A percentile compares a stretch with the other conserved stretches of the same genome.
Conservation (phyloP, 2,329 filamentous ascomycete species). For the Fusarium nurragi region DNA sequence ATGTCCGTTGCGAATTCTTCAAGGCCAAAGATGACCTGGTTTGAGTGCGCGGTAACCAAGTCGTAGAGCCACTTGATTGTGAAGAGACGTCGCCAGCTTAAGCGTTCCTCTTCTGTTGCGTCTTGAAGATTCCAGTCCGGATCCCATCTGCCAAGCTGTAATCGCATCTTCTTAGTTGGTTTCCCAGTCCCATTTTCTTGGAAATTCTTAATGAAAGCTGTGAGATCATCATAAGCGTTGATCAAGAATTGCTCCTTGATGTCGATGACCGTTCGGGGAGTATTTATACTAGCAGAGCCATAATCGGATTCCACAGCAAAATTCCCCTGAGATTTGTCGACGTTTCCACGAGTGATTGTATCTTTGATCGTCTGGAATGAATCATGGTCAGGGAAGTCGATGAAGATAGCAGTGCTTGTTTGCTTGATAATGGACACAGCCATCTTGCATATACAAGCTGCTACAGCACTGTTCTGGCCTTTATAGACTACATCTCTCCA, state of each 20-base stretch:
- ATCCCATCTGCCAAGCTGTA: slow-evolving; percentile 53
- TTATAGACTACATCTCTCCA: slow-evolving; percentile 58
- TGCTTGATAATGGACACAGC: slow-evolving; percentile 55
- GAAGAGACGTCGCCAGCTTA: slow-evolving; percentile 58
- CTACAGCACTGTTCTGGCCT: slow-evolving; percentile 57
- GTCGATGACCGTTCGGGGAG: slow-evolving; percentile 42
- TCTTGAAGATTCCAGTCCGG: slow-evolving; percentile 51
- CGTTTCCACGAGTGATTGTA: slow-evolving; percentile 52
- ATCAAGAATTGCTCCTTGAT: slow-evolving; percentile 56
- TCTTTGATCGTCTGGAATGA: slow-evolving; percentile 55
- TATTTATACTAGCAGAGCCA: background rate
- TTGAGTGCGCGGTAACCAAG: slow-evolving; percentile 57
- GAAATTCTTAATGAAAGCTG: slow-evolving; percentile 58
- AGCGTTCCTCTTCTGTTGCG: slow-evolving; percentile 51
- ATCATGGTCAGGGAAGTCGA: slow-evolving; percentile 58
- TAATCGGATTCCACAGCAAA: background rate
- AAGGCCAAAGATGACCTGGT: slow-evolving; percentile 54
- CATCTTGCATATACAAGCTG: slow-evolving; percentile 53
- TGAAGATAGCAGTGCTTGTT: slow-evolving; percentile 51
- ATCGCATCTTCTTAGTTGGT: slow-evolving; percentile 56
- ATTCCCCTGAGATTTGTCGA: slow-evolving; percentile 40
- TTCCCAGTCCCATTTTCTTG: slow-evolving; percentile 56
- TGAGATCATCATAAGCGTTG: slow-evolving; percentile 54
- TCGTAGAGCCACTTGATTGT: slow-evolving; percentile 64
- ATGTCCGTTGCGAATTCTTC: slow-evolving; percentile 57